Evolutionary conservation across 495 filamentous ascomycete genomes (phyloP), one percentile per base, ranked within the genome.

Genomic region (Daldinia grandis): DNA sequence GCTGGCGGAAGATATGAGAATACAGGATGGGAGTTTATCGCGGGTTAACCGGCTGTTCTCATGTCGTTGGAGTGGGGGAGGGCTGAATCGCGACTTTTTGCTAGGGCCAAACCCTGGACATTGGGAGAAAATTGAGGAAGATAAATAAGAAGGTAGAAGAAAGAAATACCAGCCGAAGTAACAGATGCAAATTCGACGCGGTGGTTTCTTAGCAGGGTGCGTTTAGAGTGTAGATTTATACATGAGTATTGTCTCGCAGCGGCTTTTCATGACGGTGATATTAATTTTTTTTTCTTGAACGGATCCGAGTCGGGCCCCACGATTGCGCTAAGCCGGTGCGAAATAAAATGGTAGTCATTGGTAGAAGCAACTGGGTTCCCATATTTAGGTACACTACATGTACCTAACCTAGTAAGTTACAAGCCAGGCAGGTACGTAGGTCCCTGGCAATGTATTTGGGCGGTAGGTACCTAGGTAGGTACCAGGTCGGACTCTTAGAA

Each of bases 1-100:
- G 81, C 75, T 71, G 78, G 64, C 62, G 69, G 55, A 74, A 50
- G 31, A 69, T 49, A 67, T 74, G 75, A 72, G 78, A 74, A 83
- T 77, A 82, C 81, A 83, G 82, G 72, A 74, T 85, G 80, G 69
- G 76, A 73, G 70, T 58, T 74, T 75, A 50, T 77, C 49, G 78
- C 5, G 59, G 30, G 30, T 64, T 53, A 61, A 64, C 59, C 54
- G 56, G 64, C 56, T 60, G 56, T 61, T 74, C 33, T 75, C 80
- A 82, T 81, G 75, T 76, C 74, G 76, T 58, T 65, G 59, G 42
- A 21, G 49, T 10, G 42, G 42, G 19, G 19, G 42, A 21, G 42
- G 42, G 42, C 3, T 47, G 42, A 24, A 47, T 21, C 42, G 19
- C 8, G 42, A 47, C 3, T 24, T 4, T 21, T 53, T 63, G 21